Evolutionary conservation across 176 grass and related monocot genomes (phyloP), one percentile per base, ranked within the genome.

Genomic region (Microstegium vimineum): DNA sequence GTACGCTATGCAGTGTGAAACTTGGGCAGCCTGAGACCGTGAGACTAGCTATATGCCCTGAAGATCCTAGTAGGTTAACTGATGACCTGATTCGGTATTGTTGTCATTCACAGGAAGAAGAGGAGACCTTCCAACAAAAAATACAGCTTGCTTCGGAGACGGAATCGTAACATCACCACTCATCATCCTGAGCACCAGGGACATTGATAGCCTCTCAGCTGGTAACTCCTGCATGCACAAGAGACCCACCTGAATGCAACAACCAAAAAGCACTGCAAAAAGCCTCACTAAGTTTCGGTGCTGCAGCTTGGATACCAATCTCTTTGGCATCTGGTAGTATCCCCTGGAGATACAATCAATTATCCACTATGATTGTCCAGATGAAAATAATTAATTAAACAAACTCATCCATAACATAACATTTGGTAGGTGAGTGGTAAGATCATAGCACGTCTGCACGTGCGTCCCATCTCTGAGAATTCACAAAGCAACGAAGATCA

Each of bases 191-290:
- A 90, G 76, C 67, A 83, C 82, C 12, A 74, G 20, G 8, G 87
- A 73, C 85, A 94, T 90, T 30, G 82, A 69, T 15, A 90, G 93
- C 80, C 93, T 92, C 20, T 92, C 93, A 23, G 42, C 45, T 17
- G 93, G 87, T 30, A 90, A 26, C 33, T 92, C 93, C 84, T 92
- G 93, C 61, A 92, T 90, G 20, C 93, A 94, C 54, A 94, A 73
- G 57, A 94, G 90, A 20, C 93, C 93, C 66, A 92, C 90, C 64
- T 90, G 89, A 73, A 94, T 80, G 82, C 87, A 94, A 54, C 93
- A 92, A 22, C 90, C n/a, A n/a, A n/a, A n/a, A n/a, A n/a, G n/a
- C n/a, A n/a, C n/a, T n/a, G n/a, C 90, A 8, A 92, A 85, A 30
- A 94, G 87, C 80, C 72, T 81, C 42, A 92, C 93, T 71, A 94